phyloP scores from a whole-genome alignment of 495 filamentous ascomycete species.

The Neohortaea acidophila region DNA sequence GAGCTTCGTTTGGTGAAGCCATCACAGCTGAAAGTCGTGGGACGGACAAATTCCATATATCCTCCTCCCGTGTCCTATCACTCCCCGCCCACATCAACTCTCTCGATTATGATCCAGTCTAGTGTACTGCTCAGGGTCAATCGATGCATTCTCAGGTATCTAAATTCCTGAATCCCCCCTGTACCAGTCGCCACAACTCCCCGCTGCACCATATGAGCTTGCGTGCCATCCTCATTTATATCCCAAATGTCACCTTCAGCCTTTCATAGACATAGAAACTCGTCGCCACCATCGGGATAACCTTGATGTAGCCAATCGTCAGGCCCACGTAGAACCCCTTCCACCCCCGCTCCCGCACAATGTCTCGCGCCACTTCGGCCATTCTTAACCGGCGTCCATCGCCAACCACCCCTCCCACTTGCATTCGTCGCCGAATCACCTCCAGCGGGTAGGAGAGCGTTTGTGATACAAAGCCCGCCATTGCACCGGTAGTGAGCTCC shows the following conservation, averaged over 20 bases:
- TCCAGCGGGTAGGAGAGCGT: conserved; percentile 87
- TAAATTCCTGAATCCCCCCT: no score
- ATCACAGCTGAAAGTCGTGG: conserved; percentile 19
- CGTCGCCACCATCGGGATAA: conserved; percentile 78
- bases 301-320: conserved; percentile 87
- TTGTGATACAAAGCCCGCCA: conserved; percentile 77
- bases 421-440: conserved; percentile 83
- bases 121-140: no score
- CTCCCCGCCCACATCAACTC: no score
- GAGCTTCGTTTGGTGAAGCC: conserved; percentile 15
- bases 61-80: no score
- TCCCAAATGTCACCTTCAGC: conserved; percentile 56
- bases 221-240: conserved; percentile 30
- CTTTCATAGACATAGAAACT: conserved; percentile 73
- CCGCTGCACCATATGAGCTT: no score
- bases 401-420: conserved; percentile 86
- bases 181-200: no score
- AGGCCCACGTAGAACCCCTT: conserved; percentile 84
- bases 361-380: conserved; percentile 56
- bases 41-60: no score
- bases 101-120: no score
- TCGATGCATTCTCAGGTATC: no score
- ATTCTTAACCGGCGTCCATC: conserved; percentile 68
- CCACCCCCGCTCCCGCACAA: conserved; percentile 60
- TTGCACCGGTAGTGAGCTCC: conserved; percentile 66